Percentiles rank a stretch among this genome's conserved stretches.
These are phyloP conservation scores for Schwanniomyces occidentalis DNA, from an alignment of 805 yeast species.

Conservation along the genomic window DNA sequence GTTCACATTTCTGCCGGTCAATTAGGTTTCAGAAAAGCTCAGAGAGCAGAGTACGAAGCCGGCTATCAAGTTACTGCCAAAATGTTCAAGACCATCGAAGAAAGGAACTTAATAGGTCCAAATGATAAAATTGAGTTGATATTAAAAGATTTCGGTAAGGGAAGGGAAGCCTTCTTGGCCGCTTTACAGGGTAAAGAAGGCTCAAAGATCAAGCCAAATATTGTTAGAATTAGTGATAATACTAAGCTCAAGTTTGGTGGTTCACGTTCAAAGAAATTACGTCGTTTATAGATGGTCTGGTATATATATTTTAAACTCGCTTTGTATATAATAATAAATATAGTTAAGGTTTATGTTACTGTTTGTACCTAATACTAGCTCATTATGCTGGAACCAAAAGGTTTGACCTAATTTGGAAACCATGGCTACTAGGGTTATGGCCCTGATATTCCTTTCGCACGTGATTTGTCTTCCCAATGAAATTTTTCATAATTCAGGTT, in stretches of 20 bases:
- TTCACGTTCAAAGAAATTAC: conserved; percentile 74
- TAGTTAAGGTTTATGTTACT: too few relatives aligned
- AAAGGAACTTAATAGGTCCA: conserved; percentile 51
- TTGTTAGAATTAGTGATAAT: conserved; percentile 72
- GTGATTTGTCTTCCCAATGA: conserved; percentile 3
- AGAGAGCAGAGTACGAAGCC: conserved; percentile 92
- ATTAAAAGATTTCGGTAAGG: conserved; percentile 82
- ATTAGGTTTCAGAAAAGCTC: conserved; percentile 85
- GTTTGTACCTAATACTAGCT: too few relatives aligned
- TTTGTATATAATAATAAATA: conserved; percentile 5
- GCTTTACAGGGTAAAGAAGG: conserved; percentile 93
- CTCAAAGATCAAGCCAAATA: conserved; percentile 57
- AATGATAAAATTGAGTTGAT: conserved; percentile 70
- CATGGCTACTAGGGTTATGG: conserved; percentile 1
- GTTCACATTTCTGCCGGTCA: conserved; percentile 76
- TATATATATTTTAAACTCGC: too few relatives aligned
- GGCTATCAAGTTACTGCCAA: conserved; percentile 79
- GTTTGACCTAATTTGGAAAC: too few relatives aligned
- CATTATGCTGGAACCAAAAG: too few relatives aligned
- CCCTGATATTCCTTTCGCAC: neutral
- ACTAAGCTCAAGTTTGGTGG: conserved; percentile 93
- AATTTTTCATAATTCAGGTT: conserved; percentile 1
- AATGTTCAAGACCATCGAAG: conserved; percentile 71
- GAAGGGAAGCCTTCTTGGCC: conserved; percentile 80
- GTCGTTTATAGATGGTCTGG: conserved; percentile 57